Base-by-base conservation (phyloP, 164 flowering plant species). In the Piper longum region DNA sequence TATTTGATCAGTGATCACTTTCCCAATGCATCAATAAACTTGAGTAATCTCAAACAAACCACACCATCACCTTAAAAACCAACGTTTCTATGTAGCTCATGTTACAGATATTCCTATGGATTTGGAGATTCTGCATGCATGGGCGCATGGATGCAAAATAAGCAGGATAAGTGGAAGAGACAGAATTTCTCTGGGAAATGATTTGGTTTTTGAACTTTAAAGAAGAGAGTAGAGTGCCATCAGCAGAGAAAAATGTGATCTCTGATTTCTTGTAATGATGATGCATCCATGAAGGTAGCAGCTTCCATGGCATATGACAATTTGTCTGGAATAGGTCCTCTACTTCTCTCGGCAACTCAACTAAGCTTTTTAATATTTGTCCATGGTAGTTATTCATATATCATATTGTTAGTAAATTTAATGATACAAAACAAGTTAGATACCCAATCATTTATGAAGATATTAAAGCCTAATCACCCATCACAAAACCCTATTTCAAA, bases 111-210 rank as follows among this genome's bases (percentile, higher is more conserved):
- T 26, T 26, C 36, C 36, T 26, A 26, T 2, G 36, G 11, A n/a
- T 43, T 60, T 18, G 19, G 3, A 16, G 8, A 48, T 48, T 55
- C 14, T 81, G 77, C 82, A 83, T 82, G 86, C 64, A 17, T 62
- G 68, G 14, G 9, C 7, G 67, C 81, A 81, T 78, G 41, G 14
- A 13, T 41, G 16, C 5, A 57, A 41, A 2, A 16, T 36, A 14
- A 40, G 5, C 75, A 71, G 63, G 16, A 45, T 48, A 59, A 26
- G 61, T 79, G 63, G 69, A 65, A 75, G 85, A 67, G 90, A 83
- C 87, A 81, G 78, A 81, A 77, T 73, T 85, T 85, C 89, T 61
- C 67, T 71, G 45, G 75, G 6, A 62, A 79, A 85, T 85, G 76
- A 85, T 85, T 77, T 73, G 74, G 81, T 77, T 81, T 76, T 68